Percentiles rank a stretch among this genome's conserved stretches.
phyloP scores from a whole-genome alignment of 1,139 yeast species.

The Candida sp. region DNA sequence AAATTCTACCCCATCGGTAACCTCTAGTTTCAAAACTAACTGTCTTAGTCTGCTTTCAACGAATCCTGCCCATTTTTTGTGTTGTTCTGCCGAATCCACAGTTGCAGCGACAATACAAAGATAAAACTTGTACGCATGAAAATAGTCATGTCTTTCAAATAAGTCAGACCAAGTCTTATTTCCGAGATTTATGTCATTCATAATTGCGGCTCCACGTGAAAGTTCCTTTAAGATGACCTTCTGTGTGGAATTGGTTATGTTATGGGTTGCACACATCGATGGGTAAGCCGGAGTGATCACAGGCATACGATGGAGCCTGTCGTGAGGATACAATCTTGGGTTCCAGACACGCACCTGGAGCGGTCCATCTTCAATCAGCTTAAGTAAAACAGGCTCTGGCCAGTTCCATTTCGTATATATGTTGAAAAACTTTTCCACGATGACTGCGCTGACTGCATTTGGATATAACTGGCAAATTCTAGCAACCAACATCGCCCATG shows the following conservation, averaged over 20 bases:
- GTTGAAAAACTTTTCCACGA: conserved; percentile 85
- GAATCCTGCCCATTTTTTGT: conserved; percentile 88
- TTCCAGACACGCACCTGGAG: conserved; percentile 97
- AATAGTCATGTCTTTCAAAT: conserved; percentile 80
- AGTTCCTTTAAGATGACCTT: conserved; percentile 78
- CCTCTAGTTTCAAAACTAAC: conserved; percentile 82
- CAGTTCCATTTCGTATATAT: conserved; percentile 92
- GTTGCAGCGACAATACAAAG: conserved; percentile 84
- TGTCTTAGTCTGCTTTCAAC: conserved; percentile 88
- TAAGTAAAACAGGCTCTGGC: conserved; percentile 97
- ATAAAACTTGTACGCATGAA: conserved; percentile 83
- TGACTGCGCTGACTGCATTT: conserved; percentile 92
- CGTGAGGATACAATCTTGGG: conserved; percentile 87
- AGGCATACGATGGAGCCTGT: conserved; percentile 93
- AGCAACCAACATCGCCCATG: conserved; percentile 99
- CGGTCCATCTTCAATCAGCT: conserved; percentile 97
- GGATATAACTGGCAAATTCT: conserved; percentile 97
- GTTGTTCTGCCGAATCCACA: conserved; percentile 73
- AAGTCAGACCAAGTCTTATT: conserved; percentile 75
- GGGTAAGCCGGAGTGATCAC: conserved; percentile 99
- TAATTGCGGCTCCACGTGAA: conserved; percentile 70
- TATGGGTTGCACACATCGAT: conserved; percentile 99
- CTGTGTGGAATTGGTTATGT: conserved; percentile 88
- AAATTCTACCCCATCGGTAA: conserved; percentile 68
- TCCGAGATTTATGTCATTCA: conserved; percentile 71